phyloP scores from a whole-genome alignment of 805 yeast genomes.

The Diddensiella santjacobensis region DNA sequence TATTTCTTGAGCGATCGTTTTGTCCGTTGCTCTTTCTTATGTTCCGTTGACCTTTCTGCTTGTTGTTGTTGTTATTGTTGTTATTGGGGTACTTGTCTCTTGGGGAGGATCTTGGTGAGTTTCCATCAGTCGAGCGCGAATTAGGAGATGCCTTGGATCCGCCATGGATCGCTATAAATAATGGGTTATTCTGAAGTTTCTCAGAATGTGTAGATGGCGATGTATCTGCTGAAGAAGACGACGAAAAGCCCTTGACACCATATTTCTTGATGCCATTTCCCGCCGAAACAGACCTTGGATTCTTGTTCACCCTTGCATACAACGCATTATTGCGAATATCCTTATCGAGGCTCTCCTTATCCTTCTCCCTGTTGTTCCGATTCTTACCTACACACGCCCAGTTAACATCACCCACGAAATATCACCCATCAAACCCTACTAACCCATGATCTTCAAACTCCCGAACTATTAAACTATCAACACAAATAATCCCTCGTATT shows the following conservation, averaged over 20 bases:
- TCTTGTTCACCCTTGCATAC: slow-evolving; percentile 2
- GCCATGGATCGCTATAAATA: slow-evolving; percentile 3
- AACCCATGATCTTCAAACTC: too few species aligned
- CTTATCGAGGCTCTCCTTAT: neutral
- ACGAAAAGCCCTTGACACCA: neutral
- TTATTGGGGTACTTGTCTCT: neutral
- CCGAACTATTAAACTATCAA: too few species aligned
- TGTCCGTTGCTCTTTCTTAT: neutral
- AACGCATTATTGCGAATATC: neutral
- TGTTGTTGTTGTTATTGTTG: slow-evolving; percentile 4
- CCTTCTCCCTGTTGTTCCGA: neutral
- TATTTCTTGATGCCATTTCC: neutral
- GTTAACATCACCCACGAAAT: neutral
- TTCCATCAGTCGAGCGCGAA: neutral
- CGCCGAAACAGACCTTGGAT: neutral
- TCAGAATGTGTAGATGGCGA: neutral
- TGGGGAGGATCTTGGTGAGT: neutral
- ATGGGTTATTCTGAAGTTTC: slow-evolving; percentile 5
- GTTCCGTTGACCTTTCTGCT: neutral
- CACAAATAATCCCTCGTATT: too few species aligned
- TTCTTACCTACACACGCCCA: neutral
- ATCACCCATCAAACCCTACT: slow-evolving; percentile 14
- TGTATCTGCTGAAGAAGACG: neutral
- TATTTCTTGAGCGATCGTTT: neutral
- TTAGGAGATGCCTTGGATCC: neutral